Evolutionary conservation across 1,284 basidiomycete species (phyloP), one percentile per base, ranked within the genome.

Genomic region (Trametes pubescens): DNA sequence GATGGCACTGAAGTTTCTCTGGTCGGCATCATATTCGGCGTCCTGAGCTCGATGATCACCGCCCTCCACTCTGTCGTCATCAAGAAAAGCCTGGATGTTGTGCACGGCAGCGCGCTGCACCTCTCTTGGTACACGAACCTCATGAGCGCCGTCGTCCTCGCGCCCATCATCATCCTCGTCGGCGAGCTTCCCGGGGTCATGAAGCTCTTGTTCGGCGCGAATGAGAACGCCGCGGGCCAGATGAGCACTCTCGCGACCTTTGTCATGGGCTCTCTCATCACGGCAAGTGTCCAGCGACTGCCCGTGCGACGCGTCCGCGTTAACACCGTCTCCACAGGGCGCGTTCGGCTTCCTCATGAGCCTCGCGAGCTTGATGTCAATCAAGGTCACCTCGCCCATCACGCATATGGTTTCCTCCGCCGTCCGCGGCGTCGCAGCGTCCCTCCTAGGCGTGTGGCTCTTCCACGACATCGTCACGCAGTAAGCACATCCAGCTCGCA

Each of bases 401-500:
- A 95, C 94, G 1, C 94, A 96, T 76, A 96, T 96, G 94, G 82
- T 95, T 35, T 94, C 92, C 9, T 93, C 92, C 14, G 93, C 93
- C 49, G 91, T 93, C 29, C 89, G 89, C 47, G 93, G 93, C 21
- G 94, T 95, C 29, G 87, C 93, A 0, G 90, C 89, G 16, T 92
- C 92, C 1, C 73, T 93, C 51, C 82, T 95, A 18, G 91, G 88
- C 34, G 82, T 91, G 74, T 89, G 84, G 86, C 69, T 93, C 16
- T 95, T 95, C 79, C 71, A 79, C 22, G 94, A 96, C 55, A 73
- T 90, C 61, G 86, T 96, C 67, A 89, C 90, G 7, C 82, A 79
- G 92, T 90, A 74, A 71, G 89, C 82, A 4, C n/a, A 32, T 32
- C 57, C 52, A 32, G 32, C 11, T 35, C 51, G 8, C 22, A 26